Evolutionary conservation across 306 rosid species (phyloP).

Genomic region (Cicer pinnatifidum): DNA sequence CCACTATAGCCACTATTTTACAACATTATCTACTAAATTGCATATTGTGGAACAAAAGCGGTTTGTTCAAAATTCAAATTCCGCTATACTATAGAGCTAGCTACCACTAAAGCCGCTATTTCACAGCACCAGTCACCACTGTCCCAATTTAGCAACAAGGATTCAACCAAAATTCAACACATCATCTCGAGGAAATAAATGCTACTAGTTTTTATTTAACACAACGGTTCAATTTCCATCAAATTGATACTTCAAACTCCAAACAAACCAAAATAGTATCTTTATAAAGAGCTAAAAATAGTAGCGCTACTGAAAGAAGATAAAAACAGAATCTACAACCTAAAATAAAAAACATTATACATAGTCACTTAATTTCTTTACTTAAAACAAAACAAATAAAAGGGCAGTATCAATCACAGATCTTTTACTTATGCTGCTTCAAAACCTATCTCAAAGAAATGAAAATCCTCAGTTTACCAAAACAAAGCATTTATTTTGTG

Average conservation of each 20-base stretch:
- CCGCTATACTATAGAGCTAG: too few relatives aligned
- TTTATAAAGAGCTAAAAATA: slow-evolving; percentile 6
- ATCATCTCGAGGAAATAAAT: neutral
- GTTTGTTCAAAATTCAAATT: too few relatives aligned
- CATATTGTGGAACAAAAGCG: too few relatives aligned
- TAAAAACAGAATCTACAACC: neutral
- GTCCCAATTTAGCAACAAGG: slow-evolving; percentile 8
- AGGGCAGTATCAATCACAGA: neutral
- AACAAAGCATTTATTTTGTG: neutral
- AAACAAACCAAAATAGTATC: slow-evolving; percentile 1
- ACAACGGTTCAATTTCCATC: neutral
- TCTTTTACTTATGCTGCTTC: neutral
- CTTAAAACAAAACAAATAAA: neutral
- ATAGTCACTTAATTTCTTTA: neutral
- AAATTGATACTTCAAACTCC: neutral
- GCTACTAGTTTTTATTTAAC: too few relatives aligned
- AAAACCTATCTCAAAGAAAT: neutral
- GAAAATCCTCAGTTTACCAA: neutral
- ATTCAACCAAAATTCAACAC: slow-evolving; percentile 1
- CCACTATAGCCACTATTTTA: too few relatives aligned
- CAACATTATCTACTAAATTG: too few relatives aligned
- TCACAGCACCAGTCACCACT: too few relatives aligned
- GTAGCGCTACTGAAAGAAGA: neutral
- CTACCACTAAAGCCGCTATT: too few relatives aligned
- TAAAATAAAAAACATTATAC: neutral